phyloP scores from a whole-genome alignment of 768 basidiomycete species.

The Butyriboletus loyo region DNA sequence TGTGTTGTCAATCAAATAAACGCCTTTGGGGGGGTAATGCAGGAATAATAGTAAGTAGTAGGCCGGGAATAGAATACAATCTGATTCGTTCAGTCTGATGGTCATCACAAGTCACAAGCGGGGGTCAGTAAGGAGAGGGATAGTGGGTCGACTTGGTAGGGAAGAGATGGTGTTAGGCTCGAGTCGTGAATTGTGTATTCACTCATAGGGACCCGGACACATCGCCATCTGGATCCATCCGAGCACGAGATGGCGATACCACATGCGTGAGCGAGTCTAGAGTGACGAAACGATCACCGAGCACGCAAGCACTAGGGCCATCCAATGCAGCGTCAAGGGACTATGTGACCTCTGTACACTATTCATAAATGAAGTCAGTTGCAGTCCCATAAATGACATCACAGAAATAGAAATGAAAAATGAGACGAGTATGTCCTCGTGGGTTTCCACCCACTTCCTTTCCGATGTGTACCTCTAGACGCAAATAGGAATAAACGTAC shows the following conservation, averaged over 20 bases:
- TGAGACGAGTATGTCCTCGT: neutral
- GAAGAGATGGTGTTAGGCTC: neutral
- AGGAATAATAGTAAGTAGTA: neutral
- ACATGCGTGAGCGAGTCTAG: neutral
- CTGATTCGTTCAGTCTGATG: neutral
- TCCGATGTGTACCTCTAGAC: neutral
- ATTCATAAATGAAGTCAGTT: neutral
- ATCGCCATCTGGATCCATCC: neutral
- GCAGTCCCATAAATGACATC: no score
- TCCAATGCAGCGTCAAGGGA: slow-evolving; percentile 11
- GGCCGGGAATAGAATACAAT: no score
- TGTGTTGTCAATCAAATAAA: neutral
- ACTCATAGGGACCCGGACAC: neutral
- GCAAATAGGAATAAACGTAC: slow-evolving; percentile 11
- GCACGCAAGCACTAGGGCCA: slow-evolving; percentile 12
- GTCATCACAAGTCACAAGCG: neutral
- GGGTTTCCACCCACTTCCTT: neutral
- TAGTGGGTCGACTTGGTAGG: neutral
- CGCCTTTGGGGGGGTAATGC: neutral
- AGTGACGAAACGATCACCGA: slow-evolving; percentile 6
- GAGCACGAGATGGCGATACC: neutral
- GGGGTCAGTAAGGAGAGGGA: neutral
- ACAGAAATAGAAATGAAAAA: neutral
- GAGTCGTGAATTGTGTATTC: neutral
- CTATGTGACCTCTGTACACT: slow-evolving; percentile 17